phyloP scores from a whole-genome alignment of 495 filamentous ascomycete genomes.

The Podospora conica region DNA sequence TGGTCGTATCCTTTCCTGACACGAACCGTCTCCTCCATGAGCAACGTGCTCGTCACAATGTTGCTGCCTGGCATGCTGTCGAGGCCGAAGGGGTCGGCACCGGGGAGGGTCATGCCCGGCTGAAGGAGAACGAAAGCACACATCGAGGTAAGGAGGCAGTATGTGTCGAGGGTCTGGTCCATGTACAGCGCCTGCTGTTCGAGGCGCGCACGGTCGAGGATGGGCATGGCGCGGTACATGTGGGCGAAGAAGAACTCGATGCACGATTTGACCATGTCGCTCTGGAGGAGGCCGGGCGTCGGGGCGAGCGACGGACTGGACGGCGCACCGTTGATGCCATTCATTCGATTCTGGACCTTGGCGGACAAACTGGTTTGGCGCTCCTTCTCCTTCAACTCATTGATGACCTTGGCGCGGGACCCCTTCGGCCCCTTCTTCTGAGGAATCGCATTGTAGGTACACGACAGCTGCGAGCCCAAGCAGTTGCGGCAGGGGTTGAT shows the following conservation, averaged over 20 bases:
- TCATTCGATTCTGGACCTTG: constrained; percentile 42
- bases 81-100: constrained; percentile 45
- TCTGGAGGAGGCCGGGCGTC: constrained; percentile 52
- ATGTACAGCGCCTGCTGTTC: constrained; percentile 58
- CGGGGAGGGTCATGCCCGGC: constrained; percentile 60
- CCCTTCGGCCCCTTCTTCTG: constrained; percentile 86
- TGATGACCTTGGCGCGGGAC: constrained; percentile 74
- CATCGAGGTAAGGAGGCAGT: constrained; percentile 71
- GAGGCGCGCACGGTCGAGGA: constrained; percentile 63
- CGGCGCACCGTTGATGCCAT: constrained; percentile 38
- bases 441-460: constrained; percentile 77
- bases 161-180: constrained; percentile 63
- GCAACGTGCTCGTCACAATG: constrained; percentile 50
- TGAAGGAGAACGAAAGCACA: constrained; percentile 85
- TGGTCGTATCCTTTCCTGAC: constrained; percentile 71
- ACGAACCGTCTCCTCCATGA: constrained; percentile 70
- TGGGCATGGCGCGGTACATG: constrained; percentile 78
- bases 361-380: constrained; percentile 52
- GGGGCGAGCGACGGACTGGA: constrained; percentile 41
- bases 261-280: constrained; percentile 59
- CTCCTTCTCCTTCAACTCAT: constrained; percentile 63
- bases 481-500: constrained; percentile 69
- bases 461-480: constrained; percentile 57
- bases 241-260: constrained; percentile 79
- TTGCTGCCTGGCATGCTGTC: constrained; percentile 49